Percentiles rank a stretch among this genome's conserved stretches.
phyloP scores from a whole-genome alignment of 1,139 yeast species.

The Candida dubliniensis region DNA sequence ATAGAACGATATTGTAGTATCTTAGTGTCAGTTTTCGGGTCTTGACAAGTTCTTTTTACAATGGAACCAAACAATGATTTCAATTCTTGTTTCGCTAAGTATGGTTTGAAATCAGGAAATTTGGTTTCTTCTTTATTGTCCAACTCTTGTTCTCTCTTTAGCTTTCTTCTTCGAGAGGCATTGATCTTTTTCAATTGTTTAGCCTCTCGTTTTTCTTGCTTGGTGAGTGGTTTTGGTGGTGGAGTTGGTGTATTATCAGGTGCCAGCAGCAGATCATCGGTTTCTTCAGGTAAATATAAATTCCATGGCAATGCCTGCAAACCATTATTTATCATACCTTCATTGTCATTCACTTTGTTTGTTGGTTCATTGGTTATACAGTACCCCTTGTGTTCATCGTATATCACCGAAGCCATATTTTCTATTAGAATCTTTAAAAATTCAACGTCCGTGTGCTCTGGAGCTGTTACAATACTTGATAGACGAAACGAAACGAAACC shows the following conservation, averaged over 20 bases:
- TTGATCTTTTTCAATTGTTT: slow-evolving; percentile 32
- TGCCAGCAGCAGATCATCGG: slow-evolving; percentile 9
- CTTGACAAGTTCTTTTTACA: slow-evolving; percentile 13
- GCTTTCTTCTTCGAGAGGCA: slow-evolving; percentile 22
- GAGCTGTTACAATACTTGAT: no score
- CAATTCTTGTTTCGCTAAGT: slow-evolving; percentile 23
- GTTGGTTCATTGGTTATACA: slow-evolving; percentile 14
- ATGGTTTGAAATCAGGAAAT: slow-evolving; percentile 18
- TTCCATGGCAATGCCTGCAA: slow-evolving; percentile 34
- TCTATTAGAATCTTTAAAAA: not conserved
- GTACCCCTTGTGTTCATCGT: slow-evolving; percentile 26
- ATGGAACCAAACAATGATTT: slow-evolving; percentile 17
- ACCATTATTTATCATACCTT: slow-evolving; percentile 23
- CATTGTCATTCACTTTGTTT: slow-evolving; percentile 4
- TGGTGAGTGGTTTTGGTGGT: slow-evolving; percentile 19
- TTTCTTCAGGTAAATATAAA: slow-evolving; percentile 12
- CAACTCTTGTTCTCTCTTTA: slow-evolving; percentile 19
- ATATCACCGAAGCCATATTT: slow-evolving; percentile 13
- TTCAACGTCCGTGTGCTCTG: not conserved
- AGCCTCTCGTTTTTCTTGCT: slow-evolving; percentile 30
- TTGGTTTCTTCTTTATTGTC: slow-evolving; percentile 2
- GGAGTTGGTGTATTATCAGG: not conserved
- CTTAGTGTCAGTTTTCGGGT: slow-evolving; percentile 22
- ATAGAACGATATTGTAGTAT: slow-evolving; percentile 42
- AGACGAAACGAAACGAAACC: not conserved